These are phyloP conservation scores for Didymella glomerata DNA, from an alignment of 2,329 filamentous ascomycete species.

Conservation along the genomic window DNA sequence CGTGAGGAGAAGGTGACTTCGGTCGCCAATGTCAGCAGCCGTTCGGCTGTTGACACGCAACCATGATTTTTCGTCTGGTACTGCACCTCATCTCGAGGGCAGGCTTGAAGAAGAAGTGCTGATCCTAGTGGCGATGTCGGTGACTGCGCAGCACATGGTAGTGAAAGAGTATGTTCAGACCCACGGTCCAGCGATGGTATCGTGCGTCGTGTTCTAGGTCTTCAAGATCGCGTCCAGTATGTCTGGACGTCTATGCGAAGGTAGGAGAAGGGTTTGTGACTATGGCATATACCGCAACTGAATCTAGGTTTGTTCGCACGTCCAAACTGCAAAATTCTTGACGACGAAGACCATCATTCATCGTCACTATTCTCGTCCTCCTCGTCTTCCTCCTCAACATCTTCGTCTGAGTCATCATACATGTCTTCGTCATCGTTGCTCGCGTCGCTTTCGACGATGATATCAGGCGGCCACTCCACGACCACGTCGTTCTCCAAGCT, in stretches of 20 bases:
- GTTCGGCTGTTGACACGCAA: background rate
- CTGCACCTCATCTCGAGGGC: background rate
- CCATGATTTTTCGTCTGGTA: background rate
- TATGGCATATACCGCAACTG: background rate
- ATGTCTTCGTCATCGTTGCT: slow-evolving; percentile 29
- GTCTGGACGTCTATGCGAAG: background rate
- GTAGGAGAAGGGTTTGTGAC: background rate
- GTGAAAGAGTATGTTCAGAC: background rate
- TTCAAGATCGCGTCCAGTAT: background rate
- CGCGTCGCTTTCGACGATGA: background rate
- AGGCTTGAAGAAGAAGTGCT: background rate
- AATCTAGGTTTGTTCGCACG: background rate
- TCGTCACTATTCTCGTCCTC: slow-evolving; percentile 14
- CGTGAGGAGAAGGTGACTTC: background rate
- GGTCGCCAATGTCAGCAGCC: background rate
- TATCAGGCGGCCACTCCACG: slow-evolving; percentile 28
- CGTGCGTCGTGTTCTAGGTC: background rate
- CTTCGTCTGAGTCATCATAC: slow-evolving; percentile 21
- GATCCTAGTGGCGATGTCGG: background rate
- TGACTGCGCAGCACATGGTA: background rate
- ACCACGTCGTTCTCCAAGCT: slow-evolving; percentile 22
- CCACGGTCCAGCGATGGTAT: background rate
- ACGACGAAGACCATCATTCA: background rate
- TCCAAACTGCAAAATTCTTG: background rate
- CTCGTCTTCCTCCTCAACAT: slow-evolving; percentile 16